Conservation (phyloP, 305 asterid genomes). For the Fraxinus angustifolia region DNA sequence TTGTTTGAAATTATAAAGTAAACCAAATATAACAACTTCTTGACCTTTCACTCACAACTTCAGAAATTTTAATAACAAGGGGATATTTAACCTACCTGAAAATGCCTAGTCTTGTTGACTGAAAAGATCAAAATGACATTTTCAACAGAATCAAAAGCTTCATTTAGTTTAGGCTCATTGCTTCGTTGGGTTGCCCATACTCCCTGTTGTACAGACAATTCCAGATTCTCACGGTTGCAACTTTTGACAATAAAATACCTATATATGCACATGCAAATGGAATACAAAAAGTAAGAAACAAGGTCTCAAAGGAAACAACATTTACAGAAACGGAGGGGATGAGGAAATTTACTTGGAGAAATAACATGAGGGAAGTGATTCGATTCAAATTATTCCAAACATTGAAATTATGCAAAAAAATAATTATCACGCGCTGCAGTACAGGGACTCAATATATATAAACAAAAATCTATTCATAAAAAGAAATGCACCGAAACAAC, state of each 20-base stretch:
- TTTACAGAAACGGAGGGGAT: neutral
- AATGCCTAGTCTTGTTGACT: conserved; percentile 86
- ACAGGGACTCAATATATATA: neutral
- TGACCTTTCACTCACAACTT: neutral
- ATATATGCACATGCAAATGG: conserved; percentile 35
- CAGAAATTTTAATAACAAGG: conserved; percentile 14
- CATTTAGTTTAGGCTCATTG: conserved; percentile 95
- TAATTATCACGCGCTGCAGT: neutral
- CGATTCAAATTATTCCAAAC: neutral
- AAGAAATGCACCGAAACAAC: neutral
- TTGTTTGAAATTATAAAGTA: conserved; percentile 13
- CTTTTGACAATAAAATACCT: conserved; percentile 99
- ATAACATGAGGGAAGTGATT: neutral
- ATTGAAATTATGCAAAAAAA: neutral
- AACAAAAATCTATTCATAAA: neutral
- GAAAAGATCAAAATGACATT: conserved; percentile 91
- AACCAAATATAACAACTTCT: conserved; percentile 8
- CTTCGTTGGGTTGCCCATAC: conserved; percentile 99
- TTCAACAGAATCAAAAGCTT: conserved; percentile 92
- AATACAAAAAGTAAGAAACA: conserved; percentile 20
- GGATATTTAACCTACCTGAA: conserved; percentile 57
- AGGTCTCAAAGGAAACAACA: conserved; percentile 16
- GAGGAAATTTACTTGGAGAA: neutral
- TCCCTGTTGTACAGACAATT: conserved; percentile 93
- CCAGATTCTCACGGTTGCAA: conserved; percentile 96